phyloP scores from a whole-genome alignment of 1,284 basidiomycete species.

The Sporisorium iseilematis-ciliati region DNA sequence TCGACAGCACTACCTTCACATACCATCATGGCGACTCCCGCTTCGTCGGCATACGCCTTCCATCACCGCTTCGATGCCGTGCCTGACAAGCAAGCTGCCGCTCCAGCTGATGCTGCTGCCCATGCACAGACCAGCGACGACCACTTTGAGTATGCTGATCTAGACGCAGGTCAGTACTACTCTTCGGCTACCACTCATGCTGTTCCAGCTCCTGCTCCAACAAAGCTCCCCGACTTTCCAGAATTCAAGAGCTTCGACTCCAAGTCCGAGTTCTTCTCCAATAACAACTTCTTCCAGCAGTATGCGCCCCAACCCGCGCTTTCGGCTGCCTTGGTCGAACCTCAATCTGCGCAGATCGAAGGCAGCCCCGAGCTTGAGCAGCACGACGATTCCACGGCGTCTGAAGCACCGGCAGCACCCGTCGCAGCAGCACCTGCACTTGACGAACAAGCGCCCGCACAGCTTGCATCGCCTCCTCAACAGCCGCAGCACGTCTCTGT shows the following conservation, averaged over 20 bases:
- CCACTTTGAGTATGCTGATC: conserved; percentile 40
- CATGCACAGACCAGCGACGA: conserved; percentile 15
- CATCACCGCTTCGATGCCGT: conserved; percentile 44
- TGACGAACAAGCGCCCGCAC: conserved; percentile 6
- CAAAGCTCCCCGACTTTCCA: conserved; percentile 37
- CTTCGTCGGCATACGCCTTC: conserved; percentile 38
- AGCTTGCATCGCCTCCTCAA: background rate
- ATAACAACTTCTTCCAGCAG: conserved; percentile 43
- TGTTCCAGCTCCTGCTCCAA: conserved; percentile 13
- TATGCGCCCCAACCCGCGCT: conserved; percentile 31
- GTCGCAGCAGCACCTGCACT: conserved; percentile 1
- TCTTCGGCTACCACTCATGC: conserved; percentile 33
- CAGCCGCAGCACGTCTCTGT: conserved; percentile 4
- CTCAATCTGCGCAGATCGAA: conserved; percentile 47
- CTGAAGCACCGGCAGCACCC: background rate
- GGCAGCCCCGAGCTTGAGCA: conserved; percentile 16
- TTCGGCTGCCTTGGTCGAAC: conserved; percentile 34
- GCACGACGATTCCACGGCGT: background rate
- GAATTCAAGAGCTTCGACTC: conserved; percentile 44
- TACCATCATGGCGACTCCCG: conserved; percentile 38
- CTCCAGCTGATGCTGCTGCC: background rate
- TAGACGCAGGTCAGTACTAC: conserved; percentile 45
- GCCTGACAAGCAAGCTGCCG: conserved; percentile 16
- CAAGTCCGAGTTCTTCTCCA: conserved; percentile 26
- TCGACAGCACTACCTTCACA: background rate